Percentiles rank a stretch among this genome's conserved stretches.
phyloP scores from a whole-genome alignment of 805 yeast genomes.

The Candida coleopterorum region DNA sequence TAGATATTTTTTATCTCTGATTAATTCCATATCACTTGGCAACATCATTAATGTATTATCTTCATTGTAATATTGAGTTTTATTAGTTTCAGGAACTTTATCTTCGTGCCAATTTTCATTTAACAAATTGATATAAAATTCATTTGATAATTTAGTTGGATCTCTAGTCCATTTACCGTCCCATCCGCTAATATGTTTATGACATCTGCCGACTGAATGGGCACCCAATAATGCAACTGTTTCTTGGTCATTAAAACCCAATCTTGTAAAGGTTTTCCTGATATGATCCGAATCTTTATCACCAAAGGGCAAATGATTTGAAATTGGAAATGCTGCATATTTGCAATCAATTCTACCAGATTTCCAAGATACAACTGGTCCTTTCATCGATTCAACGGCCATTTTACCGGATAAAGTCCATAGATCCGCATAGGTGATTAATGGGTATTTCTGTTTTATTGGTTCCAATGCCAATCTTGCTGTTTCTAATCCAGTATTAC shows the following conservation, averaged over 20 bases:
- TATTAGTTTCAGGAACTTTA: constrained; percentile 48
- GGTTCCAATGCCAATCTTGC: constrained; percentile 57
- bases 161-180: constrained; percentile 91
- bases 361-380: constrained; percentile 59
- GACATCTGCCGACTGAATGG: constrained; percentile 75
- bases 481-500: constrained; percentile 45
- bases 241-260: constrained; percentile 66
- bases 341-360: constrained; percentile 42
- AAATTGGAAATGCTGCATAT: constrained; percentile 31
- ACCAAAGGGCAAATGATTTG: constrained; percentile 50
- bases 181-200: constrained; percentile 65
- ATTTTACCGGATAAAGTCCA: constrained; percentile 70
- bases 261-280: constrained; percentile 39
- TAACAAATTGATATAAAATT: constrained; percentile 44
- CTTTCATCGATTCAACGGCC: constrained; percentile 59
- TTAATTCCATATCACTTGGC: constrained; percentile 70
- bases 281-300: constrained; percentile 42
- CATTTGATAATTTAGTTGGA: constrained; percentile 70
- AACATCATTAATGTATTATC: constrained; percentile 77
- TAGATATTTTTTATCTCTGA: constrained; percentile 56
- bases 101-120: constrained; percentile 48
- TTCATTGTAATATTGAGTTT: constrained; percentile 52
- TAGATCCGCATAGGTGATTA: constrained; percentile 61
- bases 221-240: constrained; percentile 72
- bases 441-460: constrained; percentile 51